Base-by-base conservation (phyloP, 2,329 filamentous ascomycete species). In the Fusarium sp. region DNA sequence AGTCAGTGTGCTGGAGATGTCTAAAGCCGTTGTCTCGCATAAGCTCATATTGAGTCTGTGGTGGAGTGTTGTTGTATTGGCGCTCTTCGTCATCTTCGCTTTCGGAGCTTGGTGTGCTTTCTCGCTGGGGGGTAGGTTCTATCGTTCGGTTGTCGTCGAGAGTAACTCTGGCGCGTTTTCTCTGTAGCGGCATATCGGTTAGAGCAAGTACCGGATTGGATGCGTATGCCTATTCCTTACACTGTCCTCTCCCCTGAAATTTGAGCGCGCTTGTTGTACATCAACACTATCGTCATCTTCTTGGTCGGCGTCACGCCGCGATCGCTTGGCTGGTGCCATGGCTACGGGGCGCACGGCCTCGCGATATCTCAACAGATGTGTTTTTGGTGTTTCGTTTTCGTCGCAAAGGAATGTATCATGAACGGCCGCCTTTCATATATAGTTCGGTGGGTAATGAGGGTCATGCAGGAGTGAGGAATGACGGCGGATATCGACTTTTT, bases 21-120 rank as follows among this genome's bases (percentile, higher is more conserved):
- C 80, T 81, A 65, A 88, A 91, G 50, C 85, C 85, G 44, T 82
- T 82, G 76, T 91, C 89, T 59, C 89, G 84, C 78, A 88, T 82
- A 11, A 85, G 75, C 68, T 91, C 89, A 75, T 91, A 91, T 65
- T 91, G 88, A 0, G 88, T 89, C 42, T 84, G 83, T 1, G 84
- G 80, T 1, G 84, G 85, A 0, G 81, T 76, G 19, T 77, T 67
- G 6, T 56, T 62, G 5, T 71, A 45, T 52, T 76, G 53, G 57
- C 65, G 47, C 15, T 47, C 19, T 26, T 73, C 62, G 45, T 78
- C 76, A 6, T 77, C 74, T 13, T 77, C 76, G 13, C 76, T 76
- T 13, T 80, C 79, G 40, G 71, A 72, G 47, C 70, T 71, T 11
- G 74, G 66, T 13, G 67, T 72, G 19, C 73, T 72, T 40, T 76